Conservation (phyloP, 495 filamentous ascomycete genomes). For the Trichoderma virens region DNA sequence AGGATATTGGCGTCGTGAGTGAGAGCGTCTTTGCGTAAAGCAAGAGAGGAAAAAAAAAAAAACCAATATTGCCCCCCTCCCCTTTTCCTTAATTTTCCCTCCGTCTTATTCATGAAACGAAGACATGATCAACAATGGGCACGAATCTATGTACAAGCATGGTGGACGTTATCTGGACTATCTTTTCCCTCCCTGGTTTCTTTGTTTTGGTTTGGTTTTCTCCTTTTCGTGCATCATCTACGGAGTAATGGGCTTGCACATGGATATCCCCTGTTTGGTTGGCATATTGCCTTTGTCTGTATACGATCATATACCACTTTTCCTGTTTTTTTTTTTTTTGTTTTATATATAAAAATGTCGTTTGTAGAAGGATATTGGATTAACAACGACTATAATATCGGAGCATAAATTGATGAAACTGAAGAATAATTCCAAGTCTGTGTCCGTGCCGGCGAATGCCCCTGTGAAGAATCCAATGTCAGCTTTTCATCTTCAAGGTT, state of each 20-base stretch:
- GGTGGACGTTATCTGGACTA: not conserved
- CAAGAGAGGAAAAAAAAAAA: not conserved
- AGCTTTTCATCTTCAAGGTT: not conserved
- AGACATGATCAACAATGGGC: constrained; percentile 1
- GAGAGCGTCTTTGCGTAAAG: not conserved
- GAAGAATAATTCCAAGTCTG: too few species aligned
- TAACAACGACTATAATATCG: too few species aligned
- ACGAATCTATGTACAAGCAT: constrained; percentile 7
- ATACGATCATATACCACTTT: not conserved
- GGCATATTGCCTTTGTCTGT: not conserved
- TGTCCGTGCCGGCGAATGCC: too few species aligned
- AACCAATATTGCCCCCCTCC: not conserved
- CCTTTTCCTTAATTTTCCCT: not conserved
- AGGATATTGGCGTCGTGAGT: not conserved
- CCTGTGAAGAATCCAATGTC: too few species aligned
- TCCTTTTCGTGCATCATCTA: not conserved
- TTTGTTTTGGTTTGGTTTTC: not conserved
- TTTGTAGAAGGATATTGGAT: too few species aligned
- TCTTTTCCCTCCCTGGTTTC: not conserved
- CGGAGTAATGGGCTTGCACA: not conserved
- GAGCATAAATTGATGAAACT: too few species aligned
- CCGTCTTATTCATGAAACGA: not conserved
- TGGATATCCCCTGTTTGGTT: not conserved
- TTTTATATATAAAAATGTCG: too few species aligned
- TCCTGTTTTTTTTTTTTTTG: too few species aligned